Base-by-base conservation (phyloP, 1,284 basidiomycete species). In the Moesziomyces globuligerus region DNA sequence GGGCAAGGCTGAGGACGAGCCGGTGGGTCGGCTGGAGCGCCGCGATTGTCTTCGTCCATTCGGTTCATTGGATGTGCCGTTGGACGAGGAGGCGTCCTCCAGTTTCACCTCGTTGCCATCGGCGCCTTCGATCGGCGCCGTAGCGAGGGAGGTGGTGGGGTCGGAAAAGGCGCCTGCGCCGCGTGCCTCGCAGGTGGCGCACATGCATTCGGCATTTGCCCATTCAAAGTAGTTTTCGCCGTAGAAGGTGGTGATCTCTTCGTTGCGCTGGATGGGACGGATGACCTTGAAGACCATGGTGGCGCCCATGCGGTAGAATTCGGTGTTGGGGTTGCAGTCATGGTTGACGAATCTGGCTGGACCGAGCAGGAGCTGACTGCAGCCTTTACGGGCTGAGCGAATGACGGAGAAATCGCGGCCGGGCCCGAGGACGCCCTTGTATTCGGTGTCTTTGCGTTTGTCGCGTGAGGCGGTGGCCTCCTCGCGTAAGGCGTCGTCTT, bases 311-410 rank as follows among this genome's bases (percentile, higher is more conserved):
- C 92, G 89, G 81, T 93, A 91, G 51, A 94, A 87, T 76, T 93
- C 90, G 57, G 90, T 90, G 81, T 94, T 94, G 74, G 93, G 91
- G 59, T 92, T 88, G 83, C 93, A 94, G 81, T 94, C 93, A 80
- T 94, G 92, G 90, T 95, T 95, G 65, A 94, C 92, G 84, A 95
- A 95, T 72, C 93, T 89, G 80, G 93, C 93, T 45, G 93, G 93
- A 2, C 93, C 93, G 72, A 95, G 85, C 84, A 95, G 90, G 71
- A 95, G 86, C 85, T 94, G 91, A 76, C 93, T 93, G 85, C 91
- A 92, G 84, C 92, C 91, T 86, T 92, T 90, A 78, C 91, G 89
- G 72, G 90, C 90, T 39, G 91, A 93, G 81, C 92, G 90, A 58
- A 94, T 92, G 74, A 95, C 91, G 78, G 91, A 93, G 78, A 94